A percentile compares a stretch with the other conserved stretches of the same genome.
These are phyloP conservation scores for Oryza glaberrima DNA, from an alignment of 176 grass and related monocot species.

Conservation along the genomic window DNA sequence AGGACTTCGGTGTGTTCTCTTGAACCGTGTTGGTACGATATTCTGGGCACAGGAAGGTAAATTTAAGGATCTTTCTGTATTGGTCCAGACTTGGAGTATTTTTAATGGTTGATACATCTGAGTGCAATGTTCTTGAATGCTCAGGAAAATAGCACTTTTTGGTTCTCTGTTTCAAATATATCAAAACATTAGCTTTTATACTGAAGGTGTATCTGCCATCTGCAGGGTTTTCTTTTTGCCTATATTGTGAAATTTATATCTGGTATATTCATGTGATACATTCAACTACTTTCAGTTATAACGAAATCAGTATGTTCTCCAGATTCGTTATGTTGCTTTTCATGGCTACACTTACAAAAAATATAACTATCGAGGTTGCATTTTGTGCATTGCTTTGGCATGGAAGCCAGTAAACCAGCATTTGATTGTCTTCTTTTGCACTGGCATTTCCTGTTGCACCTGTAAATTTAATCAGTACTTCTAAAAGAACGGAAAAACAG, in stretches of 20 bases:
- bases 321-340: background rate
- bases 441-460: conserved; percentile 13
- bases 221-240: background rate
- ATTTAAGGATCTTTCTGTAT: conserved; percentile 18
- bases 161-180: background rate
- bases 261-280: background rate
- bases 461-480: conserved; percentile 7
- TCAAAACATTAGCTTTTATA: background rate
- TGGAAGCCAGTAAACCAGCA: background rate
- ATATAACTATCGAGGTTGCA: background rate
- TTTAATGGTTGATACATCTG: background rate
- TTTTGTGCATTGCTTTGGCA: background rate
- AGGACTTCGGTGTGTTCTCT: conserved; percentile 14
- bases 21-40: background rate
- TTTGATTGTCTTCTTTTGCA: conserved; percentile 11
- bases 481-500: conserved; percentile 9
- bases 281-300: background rate
- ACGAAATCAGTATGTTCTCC: background rate
- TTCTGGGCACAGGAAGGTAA: conserved; percentile 1
- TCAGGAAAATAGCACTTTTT: background rate
- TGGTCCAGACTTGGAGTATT: background rate
- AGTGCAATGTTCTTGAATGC: background rate
- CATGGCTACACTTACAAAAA: background rate
- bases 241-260: background rate
- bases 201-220: background rate